A percentile compares a stretch with the other conserved stretches of the same genome.
Conservation (phyloP, 2,329 filamentous ascomycete species). For the Neoscytalidium dimidiatum region DNA sequence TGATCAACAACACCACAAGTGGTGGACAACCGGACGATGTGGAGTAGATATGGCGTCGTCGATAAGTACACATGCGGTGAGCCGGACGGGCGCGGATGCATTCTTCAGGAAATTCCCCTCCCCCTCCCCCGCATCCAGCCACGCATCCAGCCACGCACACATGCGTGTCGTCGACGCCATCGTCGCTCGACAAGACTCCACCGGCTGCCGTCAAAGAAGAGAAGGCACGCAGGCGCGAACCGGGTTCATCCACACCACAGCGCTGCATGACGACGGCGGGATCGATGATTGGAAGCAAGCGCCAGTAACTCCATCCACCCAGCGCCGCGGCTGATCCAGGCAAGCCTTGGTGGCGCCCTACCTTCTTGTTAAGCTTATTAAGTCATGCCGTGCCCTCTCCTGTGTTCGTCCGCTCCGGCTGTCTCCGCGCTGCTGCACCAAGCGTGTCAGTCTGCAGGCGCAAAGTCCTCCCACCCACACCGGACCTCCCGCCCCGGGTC, state of each 20-base stretch:
- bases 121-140: neutral
- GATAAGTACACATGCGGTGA: neutral
- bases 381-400: neutral
- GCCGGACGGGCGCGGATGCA: neutral
- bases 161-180: neutral
- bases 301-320: neutral
- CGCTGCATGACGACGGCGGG: neutral
- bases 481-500: neutral
- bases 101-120: neutral
- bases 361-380: conserved; percentile 15
- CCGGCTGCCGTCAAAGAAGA: neutral
- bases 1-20: neutral
- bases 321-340: neutral
- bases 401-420: too few species aligned
- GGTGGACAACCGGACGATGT: neutral
- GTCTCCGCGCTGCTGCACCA: conserved; percentile 3
- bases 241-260: neutral
- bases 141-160: neutral
- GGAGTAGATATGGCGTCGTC: neutral
- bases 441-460: neutral
- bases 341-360: conserved; percentile 7
- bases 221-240: neutral
- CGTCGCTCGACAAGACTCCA: neutral
- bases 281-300: neutral
- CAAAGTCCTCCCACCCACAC: too few species aligned